These are phyloP conservation scores for Singerocomus inundabilis DNA, from an alignment of 1,284 basidiomycete genomes.

Conservation along the genomic window DNA sequence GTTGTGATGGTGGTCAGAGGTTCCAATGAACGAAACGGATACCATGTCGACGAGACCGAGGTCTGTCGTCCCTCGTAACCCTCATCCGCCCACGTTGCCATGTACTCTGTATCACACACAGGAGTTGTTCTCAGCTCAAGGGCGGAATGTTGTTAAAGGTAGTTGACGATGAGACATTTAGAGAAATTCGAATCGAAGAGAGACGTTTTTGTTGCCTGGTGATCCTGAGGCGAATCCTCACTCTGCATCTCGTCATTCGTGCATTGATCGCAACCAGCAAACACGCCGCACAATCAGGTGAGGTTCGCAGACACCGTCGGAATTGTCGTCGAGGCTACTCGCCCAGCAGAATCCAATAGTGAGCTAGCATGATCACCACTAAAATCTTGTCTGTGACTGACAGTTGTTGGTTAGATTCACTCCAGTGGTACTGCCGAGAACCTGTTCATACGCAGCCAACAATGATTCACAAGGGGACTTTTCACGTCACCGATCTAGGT, in stretches of 20 bases:
- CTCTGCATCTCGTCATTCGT: background rate
- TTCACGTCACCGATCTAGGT: conserved; percentile 90
- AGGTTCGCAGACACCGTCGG: conserved; percentile 90
- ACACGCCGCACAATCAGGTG: conserved; percentile 94
- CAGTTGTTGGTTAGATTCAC: conserved; percentile 65
- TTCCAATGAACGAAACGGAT: conserved; percentile 89
- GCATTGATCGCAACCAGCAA: conserved; percentile 52
- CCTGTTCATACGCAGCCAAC: conserved; percentile 67
- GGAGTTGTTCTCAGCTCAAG: conserved; percentile 98
- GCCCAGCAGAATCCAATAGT: conserved; percentile 68
- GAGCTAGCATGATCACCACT: conserved; percentile 7
- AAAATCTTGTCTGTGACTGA: background rate
- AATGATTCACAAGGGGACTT: conserved; percentile 82
- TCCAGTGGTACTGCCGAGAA: conserved; percentile 93
- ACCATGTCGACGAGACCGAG: conserved; percentile 93
- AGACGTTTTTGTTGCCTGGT: conserved; percentile 96
- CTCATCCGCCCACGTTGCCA: background rate
- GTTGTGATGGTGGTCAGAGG: conserved; percentile 92
- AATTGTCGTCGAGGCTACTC: conserved; percentile 89
- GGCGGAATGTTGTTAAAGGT: conserved; percentile 87
- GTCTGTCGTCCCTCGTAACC: conserved; percentile 33
- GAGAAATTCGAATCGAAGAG: conserved; percentile 87
- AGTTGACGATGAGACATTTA: conserved; percentile 84
- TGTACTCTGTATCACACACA: conserved; percentile 26
- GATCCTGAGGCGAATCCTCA: conserved; percentile 18